These are phyloP conservation scores for Sarocladium oryzae DNA, from an alignment of 2,329 filamentous ascomycete genomes.

Conservation along the genomic window DNA sequence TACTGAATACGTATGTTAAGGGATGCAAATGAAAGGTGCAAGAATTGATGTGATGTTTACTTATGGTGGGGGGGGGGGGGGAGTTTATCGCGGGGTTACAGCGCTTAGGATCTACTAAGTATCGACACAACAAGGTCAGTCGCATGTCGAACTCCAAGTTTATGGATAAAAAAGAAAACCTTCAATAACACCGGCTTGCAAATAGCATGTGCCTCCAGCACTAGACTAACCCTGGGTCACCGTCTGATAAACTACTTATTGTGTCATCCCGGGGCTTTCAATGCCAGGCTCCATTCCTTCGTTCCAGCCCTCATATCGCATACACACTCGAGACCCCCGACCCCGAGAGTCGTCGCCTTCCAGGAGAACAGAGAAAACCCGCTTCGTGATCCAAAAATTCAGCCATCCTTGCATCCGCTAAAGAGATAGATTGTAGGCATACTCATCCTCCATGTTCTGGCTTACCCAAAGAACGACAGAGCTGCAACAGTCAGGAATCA, in stretches of 20 bases:
- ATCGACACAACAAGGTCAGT: too few relatives aligned
- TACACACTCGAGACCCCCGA: too few relatives aligned
- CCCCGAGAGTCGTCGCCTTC: too few relatives aligned
- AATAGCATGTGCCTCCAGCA: background rate
- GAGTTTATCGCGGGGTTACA: background rate
- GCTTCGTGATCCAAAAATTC: background rate
- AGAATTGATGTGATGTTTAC: background rate
- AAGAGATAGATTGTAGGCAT: constrained; percentile 60
- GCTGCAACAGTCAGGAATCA: constrained; percentile 29
- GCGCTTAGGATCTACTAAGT: background rate
- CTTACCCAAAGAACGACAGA: constrained; percentile 61
- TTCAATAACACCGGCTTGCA: constrained; percentile 1
- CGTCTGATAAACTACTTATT: background rate
- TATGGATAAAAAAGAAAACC: background rate
- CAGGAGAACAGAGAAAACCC: background rate
- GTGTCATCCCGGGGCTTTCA: too few relatives aligned
- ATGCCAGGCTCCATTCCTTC: too few relatives aligned
- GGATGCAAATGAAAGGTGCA: background rate
- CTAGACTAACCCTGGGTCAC: background rate
- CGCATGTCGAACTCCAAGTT: background rate
- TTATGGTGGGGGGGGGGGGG: constrained; percentile 14
- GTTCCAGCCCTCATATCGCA: background rate
- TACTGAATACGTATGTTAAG: background rate
- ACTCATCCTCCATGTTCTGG: constrained; percentile 69
- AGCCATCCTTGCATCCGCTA: constrained; percentile 20